A percentile compares a stretch with the other conserved stretches of the same genome.
Evolutionary conservation across 495 filamentous ascomycete species (phyloP).

Genomic region (Trichodelitschia bisporula): DNA sequence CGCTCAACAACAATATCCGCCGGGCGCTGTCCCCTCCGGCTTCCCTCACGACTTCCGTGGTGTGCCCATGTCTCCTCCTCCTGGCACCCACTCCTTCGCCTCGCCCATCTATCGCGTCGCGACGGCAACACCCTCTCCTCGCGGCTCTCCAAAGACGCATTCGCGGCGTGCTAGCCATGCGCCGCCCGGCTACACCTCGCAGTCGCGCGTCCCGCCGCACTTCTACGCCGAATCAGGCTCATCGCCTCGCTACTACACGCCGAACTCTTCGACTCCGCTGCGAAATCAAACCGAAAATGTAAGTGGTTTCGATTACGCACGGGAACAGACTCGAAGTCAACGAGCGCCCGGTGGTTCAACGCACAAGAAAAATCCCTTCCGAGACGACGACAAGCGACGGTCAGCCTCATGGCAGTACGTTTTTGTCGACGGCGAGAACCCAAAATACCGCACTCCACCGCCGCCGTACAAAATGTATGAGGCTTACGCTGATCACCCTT

Average conservation of each 20-base stretch:
- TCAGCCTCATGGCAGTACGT: constrained; percentile 12
- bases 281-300: not conserved
- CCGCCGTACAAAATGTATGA: constrained; percentile 16
- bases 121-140: constrained; percentile 13
- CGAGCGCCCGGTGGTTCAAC: constrained; percentile 1
- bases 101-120: constrained; percentile 13
- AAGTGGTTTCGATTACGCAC: not conserved
- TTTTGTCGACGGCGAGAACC: constrained; percentile 11
- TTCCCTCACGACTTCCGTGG: too few relatives aligned
- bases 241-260: not conserved
- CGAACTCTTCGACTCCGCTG: not conserved
- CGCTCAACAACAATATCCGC: too few relatives aligned
- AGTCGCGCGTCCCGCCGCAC: constrained; percentile 1
- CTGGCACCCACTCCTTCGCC: constrained; percentile 12
- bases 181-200: constrained; percentile 5
- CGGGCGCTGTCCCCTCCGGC: too few relatives aligned
- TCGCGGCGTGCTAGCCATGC: constrained; percentile 14
- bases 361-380: constrained; percentile 7
- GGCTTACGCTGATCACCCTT: constrained; percentile 13
- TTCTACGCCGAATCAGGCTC: too few relatives aligned
- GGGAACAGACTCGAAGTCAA: constrained; percentile 4
- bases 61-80: constrained; percentile 13
- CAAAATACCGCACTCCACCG: constrained; percentile 13
- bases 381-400: constrained; percentile 12
- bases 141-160: constrained; percentile 13